Conservation (phyloP, 306 rosid species). For the Hylodesmum podocarpum region DNA sequence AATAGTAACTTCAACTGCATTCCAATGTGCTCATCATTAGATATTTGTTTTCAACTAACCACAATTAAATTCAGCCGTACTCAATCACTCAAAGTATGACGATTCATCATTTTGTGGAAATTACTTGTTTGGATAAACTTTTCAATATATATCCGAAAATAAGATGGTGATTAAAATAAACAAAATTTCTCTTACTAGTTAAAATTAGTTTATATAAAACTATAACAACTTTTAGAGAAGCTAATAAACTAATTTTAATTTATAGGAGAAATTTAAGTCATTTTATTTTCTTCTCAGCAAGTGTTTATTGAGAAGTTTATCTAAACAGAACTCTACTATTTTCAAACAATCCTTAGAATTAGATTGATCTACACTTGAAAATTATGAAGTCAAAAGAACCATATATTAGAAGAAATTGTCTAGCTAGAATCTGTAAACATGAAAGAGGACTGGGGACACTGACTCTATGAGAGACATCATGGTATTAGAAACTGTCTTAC, state of each 20-base stretch:
- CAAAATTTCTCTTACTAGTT: background rate
- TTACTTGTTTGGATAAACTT: background rate
- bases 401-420: background rate
- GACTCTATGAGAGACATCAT: background rate
- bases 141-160: background rate
- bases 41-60: background rate
- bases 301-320: background rate
- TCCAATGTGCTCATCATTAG: background rate
- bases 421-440: background rate
- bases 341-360: background rate
- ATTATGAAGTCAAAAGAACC: background rate
- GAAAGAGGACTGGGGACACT: background rate
- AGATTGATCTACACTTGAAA: background rate
- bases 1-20: background rate
- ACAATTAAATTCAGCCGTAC: background rate
- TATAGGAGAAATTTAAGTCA: too few species aligned
- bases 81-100: background rate
- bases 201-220: too few species aligned
- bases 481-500: background rate
- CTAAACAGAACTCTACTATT: background rate
- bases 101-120: background rate
- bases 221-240: too few species aligned
- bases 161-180: background rate
- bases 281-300: too few species aligned
- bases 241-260: too few species aligned